Base-by-base conservation (phyloP, 345 rosid species). In the Rhodamnia rubescens region DNA sequence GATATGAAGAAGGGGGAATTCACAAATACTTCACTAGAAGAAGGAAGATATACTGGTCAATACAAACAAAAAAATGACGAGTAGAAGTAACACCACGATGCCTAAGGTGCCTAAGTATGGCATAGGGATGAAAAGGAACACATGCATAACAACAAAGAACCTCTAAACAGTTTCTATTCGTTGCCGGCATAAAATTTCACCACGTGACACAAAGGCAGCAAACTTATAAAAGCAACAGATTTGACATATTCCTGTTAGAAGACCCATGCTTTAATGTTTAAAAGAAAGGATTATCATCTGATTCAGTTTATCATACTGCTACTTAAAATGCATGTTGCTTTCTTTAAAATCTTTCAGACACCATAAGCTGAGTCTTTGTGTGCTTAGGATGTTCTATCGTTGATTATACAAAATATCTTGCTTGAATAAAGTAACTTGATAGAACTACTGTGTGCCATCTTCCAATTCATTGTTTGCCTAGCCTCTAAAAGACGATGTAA, bases 1-100 rank as follows among this genome's bases (percentile, higher is more conserved):
- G 98, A 92, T 88, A 97, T 94, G 90, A 97, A 94, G 95, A 95
- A 97, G 49, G 99, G 99, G 83, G 99, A 88, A 89, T 97, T 94
- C 84, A 91, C 96, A 87, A 97, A 95, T 83, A 97, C 98, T 90
- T 91, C 97, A 86, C 98, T 97, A 93, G 52, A 51, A 86, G n/a
- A 87, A 84, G 88, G 54, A 22, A 84, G 22, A 74, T 50, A 81
- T 27, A 85, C 40, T 82, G 40, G 53, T 83, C 58, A 84, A 50
- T 44, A 81, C 36, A 10, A 61, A 64, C 29, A 24, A 52, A 82
- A 16, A 32, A 69, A 40, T 69, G 47, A 18, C 2, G 24, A 18
- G 9, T 69, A 69, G 80, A 69, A 42, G 44, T 18, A 69, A 69
- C 80, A 36, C 14, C 52, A 50, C 11, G 52, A 50, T 11, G 52